Conservation (phyloP, 2,329 filamentous ascomycete species). For the Pseudovirgaria hyperparasitica region DNA sequence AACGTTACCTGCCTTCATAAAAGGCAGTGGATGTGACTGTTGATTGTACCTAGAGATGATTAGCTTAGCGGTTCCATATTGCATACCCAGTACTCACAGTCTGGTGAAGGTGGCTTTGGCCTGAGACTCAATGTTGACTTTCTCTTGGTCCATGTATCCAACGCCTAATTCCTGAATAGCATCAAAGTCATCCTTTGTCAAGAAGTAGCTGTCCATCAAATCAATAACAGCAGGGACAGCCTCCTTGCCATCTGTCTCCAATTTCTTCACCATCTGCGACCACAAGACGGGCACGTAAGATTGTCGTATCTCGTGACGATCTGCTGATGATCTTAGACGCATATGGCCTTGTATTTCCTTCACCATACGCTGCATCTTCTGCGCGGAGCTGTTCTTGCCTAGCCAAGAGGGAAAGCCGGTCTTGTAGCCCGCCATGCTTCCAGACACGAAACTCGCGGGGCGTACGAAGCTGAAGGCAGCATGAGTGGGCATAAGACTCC, state of each 20-base stretch:
- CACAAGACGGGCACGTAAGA: constrained; percentile 86
- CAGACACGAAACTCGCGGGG: constrained; percentile 76
- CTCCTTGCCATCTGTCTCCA: constrained; percentile 71
- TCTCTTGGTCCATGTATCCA: constrained; percentile 65
- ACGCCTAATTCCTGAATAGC: constrained; percentile 83
- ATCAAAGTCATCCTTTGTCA: constrained; percentile 92
- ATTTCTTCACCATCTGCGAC: constrained; percentile 60
- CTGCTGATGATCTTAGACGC: constrained; percentile 79
- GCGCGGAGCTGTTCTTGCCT: constrained; percentile 79
- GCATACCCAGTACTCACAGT: constrained; percentile 45
- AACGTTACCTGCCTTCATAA: constrained; percentile 83
- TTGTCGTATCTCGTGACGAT: constrained; percentile 86
- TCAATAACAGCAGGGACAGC: constrained; percentile 73
- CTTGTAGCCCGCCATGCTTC: constrained; percentile 51
- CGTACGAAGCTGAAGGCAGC: constrained; percentile 90
- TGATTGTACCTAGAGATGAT: constrained; percentile 59
- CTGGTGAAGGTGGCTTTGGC: constrained; percentile 85
- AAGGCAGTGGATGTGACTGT: constrained; percentile 78
- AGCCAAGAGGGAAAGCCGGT: constrained; percentile 84
- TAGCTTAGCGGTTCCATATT: constrained; percentile 4
- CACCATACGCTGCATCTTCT: constrained; percentile 61
- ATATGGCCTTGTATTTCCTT: constrained; percentile 97
- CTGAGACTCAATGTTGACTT: constrained; percentile 67
- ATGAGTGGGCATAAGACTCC: constrained; percentile 95
- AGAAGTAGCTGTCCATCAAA: constrained; percentile 92